Conservation (phyloP, 352 stramenopile genomes). For the Phytophthora brassicae region DNA sequence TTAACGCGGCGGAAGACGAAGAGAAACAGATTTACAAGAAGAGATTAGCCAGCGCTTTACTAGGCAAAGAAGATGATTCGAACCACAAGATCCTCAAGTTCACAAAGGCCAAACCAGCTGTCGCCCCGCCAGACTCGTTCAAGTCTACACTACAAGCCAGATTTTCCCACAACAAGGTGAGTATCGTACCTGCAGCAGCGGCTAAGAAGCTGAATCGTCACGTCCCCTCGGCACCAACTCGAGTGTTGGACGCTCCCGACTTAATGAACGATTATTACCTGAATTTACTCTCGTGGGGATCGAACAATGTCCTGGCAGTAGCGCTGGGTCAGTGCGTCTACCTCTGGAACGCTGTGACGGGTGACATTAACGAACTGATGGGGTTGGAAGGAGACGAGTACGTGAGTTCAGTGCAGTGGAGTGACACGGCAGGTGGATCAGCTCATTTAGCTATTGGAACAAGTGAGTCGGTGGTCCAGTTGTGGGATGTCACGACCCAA, state of each 20-base stretch:
- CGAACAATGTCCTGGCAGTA: constrained; percentile 96
- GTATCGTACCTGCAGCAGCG: constrained; percentile 55
- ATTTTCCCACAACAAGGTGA: constrained; percentile 96
- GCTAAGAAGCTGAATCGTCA: constrained; percentile 92
- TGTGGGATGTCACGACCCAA: constrained; percentile 95
- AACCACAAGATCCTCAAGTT: constrained; percentile 98
- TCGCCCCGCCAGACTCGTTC: constrained; percentile 92
- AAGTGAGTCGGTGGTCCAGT: constrained; percentile 91
- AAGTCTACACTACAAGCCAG: constrained; percentile 92
- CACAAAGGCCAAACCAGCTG: constrained; percentile 94
- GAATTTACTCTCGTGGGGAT: constrained; percentile 98
- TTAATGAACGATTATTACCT: constrained; percentile 99
- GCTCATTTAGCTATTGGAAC: constrained; percentile 95
- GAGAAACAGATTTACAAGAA: constrained; percentile 86
- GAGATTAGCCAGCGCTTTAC: constrained; percentile 72
- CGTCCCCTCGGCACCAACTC: constrained; percentile 95
- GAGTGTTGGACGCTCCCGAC: constrained; percentile 97
- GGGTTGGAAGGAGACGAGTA: constrained; percentile 91
- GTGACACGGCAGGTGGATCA: constrained; percentile 77
- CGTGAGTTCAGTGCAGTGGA: constrained; percentile 97
- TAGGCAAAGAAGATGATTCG: constrained; percentile 70
- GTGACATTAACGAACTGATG: constrained; percentile 96
- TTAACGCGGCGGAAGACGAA: constrained; percentile 50
- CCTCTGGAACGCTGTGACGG: constrained; percentile 97
- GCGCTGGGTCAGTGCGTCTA: constrained; percentile 98